A percentile compares a stretch with the other conserved stretches of the same genome.
phyloP scores from a whole-genome alignment of 2,329 filamentous ascomycete species.

The Stachybotrys chartarum region DNA sequence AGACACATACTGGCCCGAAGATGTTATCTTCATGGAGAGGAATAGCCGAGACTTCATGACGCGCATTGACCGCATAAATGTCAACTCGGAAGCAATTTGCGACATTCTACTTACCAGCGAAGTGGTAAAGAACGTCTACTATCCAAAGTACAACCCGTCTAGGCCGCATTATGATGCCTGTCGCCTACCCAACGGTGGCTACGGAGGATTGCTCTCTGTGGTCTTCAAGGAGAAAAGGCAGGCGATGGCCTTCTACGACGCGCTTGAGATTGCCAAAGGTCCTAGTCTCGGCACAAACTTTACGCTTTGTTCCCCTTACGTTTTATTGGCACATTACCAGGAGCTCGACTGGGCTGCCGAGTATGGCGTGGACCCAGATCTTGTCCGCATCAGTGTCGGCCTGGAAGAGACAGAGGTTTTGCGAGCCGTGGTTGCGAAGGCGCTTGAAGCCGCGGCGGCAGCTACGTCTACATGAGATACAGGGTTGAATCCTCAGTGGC shows the following conservation, averaged over 20 bases:
- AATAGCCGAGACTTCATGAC: slow-evolving; percentile 89
- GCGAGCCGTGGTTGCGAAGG: slow-evolving; percentile 54
- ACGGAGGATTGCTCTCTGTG: slow-evolving; percentile 82
- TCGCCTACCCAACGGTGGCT: slow-evolving; percentile 67
- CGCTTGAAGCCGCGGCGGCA: slow-evolving; percentile 54
- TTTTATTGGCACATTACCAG: slow-evolving; percentile 81
- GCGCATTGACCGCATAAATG: slow-evolving; percentile 77
- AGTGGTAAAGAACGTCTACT: slow-evolving; percentile 72
- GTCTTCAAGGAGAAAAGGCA: slow-evolving; percentile 66
- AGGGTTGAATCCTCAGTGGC: neutral
- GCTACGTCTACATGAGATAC: slow-evolving; percentile 3
- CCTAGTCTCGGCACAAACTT: slow-evolving; percentile 97
- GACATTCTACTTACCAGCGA: slow-evolving; percentile 56
- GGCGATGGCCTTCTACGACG: slow-evolving; percentile 78
- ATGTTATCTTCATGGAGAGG: slow-evolving; percentile 88
- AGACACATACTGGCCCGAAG: slow-evolving; percentile 91
- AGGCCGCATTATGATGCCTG: slow-evolving; percentile 71
- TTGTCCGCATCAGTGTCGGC: slow-evolving; percentile 84
- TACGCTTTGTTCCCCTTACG: slow-evolving; percentile 85
- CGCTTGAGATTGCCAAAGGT: slow-evolving; percentile 81
- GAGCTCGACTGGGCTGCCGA: slow-evolving; percentile 86
- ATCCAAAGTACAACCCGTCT: slow-evolving; percentile 73
- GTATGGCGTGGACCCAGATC: slow-evolving; percentile 72
- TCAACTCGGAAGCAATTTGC: slow-evolving; percentile 77
- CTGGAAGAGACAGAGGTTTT: slow-evolving; percentile 71